A percentile compares a stretch with the other conserved stretches of the same genome.
Evolutionary conservation across 805 yeast species (phyloP).

Genomic region (Candida koratica): DNA sequence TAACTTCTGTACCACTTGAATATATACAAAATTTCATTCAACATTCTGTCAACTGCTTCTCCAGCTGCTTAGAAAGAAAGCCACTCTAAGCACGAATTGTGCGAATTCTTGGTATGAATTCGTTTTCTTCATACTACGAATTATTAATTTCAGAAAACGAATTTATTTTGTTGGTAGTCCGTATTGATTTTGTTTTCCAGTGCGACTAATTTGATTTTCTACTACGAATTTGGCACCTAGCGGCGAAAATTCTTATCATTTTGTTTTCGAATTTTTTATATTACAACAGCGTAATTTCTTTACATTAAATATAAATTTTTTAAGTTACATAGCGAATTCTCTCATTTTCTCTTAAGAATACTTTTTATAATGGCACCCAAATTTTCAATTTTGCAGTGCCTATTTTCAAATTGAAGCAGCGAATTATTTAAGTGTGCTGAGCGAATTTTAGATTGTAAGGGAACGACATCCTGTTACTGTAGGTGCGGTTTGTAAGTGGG

Average conservation of each 20-base stretch:
- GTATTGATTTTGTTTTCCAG: constrained; percentile 2
- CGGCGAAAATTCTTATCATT: constrained; percentile 6
- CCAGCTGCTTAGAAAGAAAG: too few species aligned
- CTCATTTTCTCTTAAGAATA: constrained; percentile 1
- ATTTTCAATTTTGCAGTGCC: constrained; percentile 9
- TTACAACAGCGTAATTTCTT: constrained; percentile 5
- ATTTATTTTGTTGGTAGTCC: constrained; percentile 1
- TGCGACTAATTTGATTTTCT: constrained; percentile 1
- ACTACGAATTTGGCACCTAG: constrained; percentile 1
- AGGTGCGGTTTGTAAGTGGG: constrained; percentile 9
- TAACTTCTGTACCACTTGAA: too few species aligned
- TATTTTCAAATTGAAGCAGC: constrained; percentile 6
- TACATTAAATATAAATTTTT: constrained; percentile 1
- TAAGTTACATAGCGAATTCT: constrained; percentile 1
- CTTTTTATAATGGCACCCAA: constrained; percentile 1
- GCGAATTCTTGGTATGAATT: constrained; percentile 3
- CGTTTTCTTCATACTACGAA: background rate
- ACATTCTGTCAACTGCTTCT: too few species aligned
- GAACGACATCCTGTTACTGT: constrained; percentile 8
- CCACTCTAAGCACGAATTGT: too few species aligned
- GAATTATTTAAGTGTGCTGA: constrained; percentile 8
- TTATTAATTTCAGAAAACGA: constrained; percentile 1
- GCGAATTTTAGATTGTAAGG: constrained; percentile 4
- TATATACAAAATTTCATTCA: too few species aligned
- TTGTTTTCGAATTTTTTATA: constrained; percentile 9